These are phyloP conservation scores for Phytophthora chlamydospora DNA, from an alignment of 352 stramenopile species.

Conservation along the genomic window DNA sequence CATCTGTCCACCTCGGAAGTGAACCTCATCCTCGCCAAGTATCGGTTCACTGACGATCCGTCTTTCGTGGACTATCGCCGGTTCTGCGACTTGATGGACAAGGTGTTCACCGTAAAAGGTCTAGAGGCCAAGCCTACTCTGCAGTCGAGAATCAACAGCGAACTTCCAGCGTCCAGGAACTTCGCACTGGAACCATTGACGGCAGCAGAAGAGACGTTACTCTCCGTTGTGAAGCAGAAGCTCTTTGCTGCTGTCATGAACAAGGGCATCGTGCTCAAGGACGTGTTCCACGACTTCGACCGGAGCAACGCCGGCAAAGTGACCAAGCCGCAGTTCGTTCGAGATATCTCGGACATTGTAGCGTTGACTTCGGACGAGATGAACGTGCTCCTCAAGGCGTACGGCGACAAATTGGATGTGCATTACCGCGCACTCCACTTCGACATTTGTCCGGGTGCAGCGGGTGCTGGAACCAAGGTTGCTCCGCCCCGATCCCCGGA, in stretches of 20 bases:
- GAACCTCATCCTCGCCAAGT: conserved; percentile 68
- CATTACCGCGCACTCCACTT: conserved; percentile 79
- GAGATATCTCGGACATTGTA: conserved; percentile 73
- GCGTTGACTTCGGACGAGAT: conserved; percentile 59
- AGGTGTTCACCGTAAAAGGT: conserved; percentile 80
- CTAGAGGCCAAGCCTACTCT: conserved; percentile 61
- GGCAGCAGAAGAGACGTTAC: conserved; percentile 36
- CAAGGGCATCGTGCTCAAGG: conserved; percentile 87
- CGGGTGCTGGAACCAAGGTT: conserved; percentile 29
- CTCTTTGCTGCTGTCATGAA: conserved; percentile 67
- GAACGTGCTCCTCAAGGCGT: conserved; percentile 67
- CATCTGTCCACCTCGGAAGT: conserved; percentile 64
- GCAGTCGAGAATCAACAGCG: conserved; percentile 37
- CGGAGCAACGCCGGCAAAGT: conserved; percentile 85
- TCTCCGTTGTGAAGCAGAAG: conserved; percentile 59
- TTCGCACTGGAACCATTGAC: conserved; percentile 41
- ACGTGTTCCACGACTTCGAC: conserved; percentile 89
- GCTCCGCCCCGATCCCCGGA: conserved; percentile 55
- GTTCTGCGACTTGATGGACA: conserved; percentile 88
- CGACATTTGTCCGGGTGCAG: conserved; percentile 62
- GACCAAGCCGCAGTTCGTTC: conserved; percentile 78
- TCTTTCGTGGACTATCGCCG: conserved; percentile 79
- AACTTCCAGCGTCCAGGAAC: conserved; percentile 39
- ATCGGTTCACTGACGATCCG: conserved; percentile 61
- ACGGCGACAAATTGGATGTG: conserved; percentile 76